Conservation (phyloP, 2,329 filamentous ascomycete species). For the Decorospora gaudefroyi region DNA sequence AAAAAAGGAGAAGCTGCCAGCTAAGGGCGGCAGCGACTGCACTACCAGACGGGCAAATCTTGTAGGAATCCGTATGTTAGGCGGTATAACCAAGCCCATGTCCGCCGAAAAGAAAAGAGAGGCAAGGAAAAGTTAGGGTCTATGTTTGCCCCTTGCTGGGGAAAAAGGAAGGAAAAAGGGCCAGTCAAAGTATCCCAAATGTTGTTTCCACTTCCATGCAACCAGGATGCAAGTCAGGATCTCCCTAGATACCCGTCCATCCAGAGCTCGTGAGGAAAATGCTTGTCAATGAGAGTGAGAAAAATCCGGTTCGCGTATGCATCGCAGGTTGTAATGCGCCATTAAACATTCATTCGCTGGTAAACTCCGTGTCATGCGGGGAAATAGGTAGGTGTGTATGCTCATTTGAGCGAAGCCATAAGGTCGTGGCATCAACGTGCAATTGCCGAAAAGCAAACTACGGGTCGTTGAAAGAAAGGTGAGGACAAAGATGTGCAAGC, state of each 20-base stretch:
- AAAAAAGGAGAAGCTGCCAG: conserved; percentile 12
- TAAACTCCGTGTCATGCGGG: conserved; percentile 48
- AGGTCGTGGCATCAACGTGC: conserved; percentile 43
- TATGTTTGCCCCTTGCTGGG: conserved; percentile 21
- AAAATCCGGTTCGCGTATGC: conserved; percentile 41
- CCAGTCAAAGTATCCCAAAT: conserved; percentile 41
- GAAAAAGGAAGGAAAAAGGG: conserved; percentile 11
- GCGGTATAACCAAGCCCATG: conserved; percentile 14
- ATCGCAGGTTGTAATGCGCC: conserved; percentile 42
- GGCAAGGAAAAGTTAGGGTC: conserved; percentile 14
- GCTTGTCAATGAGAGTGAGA: conserved; percentile 37
- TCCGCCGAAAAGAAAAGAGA: conserved; percentile 22
- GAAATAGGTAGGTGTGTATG: conserved; percentile 29
- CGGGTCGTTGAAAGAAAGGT: conserved; percentile 27
- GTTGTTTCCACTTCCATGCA: conserved; percentile 15
- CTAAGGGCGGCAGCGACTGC: conserved; percentile 1
- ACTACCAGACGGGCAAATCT: conserved; percentile 10
- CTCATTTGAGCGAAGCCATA: conserved; percentile 34
- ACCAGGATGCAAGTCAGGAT: conserved; percentile 21
- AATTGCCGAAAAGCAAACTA: conserved; percentile 18
- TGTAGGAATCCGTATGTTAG: conserved; percentile 6
- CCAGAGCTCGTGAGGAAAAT: conserved; percentile 32
- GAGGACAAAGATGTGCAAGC: conserved; percentile 20
- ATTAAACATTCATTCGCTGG: conserved; percentile 46
- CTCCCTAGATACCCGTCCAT: conserved; percentile 36